These are phyloP conservation scores for Globisporangium iwayamae DNA, from an alignment of 352 stramenopile genomes.

Conservation along the genomic window DNA sequence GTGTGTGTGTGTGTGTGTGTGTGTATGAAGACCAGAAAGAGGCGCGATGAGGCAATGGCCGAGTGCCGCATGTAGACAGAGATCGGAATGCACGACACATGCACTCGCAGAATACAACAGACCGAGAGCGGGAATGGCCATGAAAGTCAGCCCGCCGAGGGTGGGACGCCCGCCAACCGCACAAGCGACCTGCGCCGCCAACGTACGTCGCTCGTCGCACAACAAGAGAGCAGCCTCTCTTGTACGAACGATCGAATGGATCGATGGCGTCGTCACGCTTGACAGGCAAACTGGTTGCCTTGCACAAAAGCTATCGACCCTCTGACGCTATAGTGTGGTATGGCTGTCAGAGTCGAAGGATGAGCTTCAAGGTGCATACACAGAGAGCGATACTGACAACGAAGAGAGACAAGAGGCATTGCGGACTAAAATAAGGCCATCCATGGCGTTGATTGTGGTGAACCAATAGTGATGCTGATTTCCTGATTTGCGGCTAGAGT, in stretches of 20 bases:
- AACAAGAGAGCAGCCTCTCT: neutral
- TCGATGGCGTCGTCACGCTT: neutral
- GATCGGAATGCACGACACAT: neutral
- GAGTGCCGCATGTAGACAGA: neutral
- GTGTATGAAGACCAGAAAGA: neutral
- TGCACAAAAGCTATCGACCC: no score
- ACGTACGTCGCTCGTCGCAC: neutral
- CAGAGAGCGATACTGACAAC: neutral
- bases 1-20: neutral
- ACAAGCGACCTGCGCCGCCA: neutral
- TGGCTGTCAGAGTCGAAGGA: no score
- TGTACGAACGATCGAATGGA: neutral
- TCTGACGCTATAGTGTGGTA: no score
- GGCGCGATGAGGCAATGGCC: neutral
- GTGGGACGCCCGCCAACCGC: neutral
- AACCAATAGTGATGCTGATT: slow-evolving; percentile 10
- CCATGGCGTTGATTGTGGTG: slow-evolving; percentile 43
- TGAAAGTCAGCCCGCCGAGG: neutral
- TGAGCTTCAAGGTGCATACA: no score
- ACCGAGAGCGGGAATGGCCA: neutral
- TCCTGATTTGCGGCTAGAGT: neutral
- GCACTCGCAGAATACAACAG: neutral
- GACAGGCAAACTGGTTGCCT: neutral
- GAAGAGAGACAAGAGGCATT: neutral
- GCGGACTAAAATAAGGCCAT: slow-evolving; percentile 48